Percentiles rank a stretch among this genome's conserved stretches.
Conservation (phyloP, 2,329 filamentous ascomycete genomes). For the Metarhizium brunneum region DNA sequence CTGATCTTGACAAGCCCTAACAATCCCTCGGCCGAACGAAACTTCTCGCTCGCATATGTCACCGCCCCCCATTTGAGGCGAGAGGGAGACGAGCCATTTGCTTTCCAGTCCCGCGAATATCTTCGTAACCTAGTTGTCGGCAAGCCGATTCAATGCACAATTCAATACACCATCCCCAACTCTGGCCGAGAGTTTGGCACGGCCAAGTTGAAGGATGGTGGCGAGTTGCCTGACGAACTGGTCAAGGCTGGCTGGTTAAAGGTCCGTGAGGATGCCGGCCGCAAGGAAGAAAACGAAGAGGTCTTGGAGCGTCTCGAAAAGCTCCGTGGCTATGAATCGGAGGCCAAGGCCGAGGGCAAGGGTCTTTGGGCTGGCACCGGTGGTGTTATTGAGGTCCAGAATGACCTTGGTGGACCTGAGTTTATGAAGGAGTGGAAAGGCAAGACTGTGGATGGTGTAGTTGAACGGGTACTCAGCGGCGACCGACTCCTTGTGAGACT, state of each 20-base stretch:
- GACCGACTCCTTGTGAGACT: constrained; percentile 83
- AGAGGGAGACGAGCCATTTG: constrained; percentile 86
- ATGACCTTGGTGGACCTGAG: constrained; percentile 70
- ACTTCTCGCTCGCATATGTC: constrained; percentile 85
- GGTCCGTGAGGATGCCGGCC: constrained; percentile 86
- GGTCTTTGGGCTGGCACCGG: constrained; percentile 67
- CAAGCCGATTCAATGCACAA: constrained; percentile 75
- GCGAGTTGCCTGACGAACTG: constrained; percentile 68
- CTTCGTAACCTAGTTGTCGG: constrained; percentile 77
- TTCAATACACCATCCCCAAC: constrained; percentile 80
- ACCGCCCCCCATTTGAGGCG: constrained; percentile 77
- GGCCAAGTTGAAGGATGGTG: constrained; percentile 66
- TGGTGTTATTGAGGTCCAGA: constrained; percentile 64
- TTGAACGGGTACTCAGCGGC: constrained; percentile 85
- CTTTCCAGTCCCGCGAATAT: constrained; percentile 91
- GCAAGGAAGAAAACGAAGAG: constrained; percentile 79
- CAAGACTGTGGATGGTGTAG: constrained; percentile 71
- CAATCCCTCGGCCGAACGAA: constrained; percentile 75
- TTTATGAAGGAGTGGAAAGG: constrained; percentile 82
- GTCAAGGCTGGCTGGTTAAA: constrained; percentile 89
- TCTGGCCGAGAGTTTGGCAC: constrained; percentile 82
- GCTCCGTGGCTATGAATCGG: constrained; percentile 66
- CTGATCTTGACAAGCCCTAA: constrained; percentile 73
- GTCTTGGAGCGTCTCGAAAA: constrained; percentile 63
- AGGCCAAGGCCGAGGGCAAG: constrained; percentile 69